Evolutionary conservation across 305 asterid species (phyloP).

Genomic region (Nicotiana rustica): DNA sequence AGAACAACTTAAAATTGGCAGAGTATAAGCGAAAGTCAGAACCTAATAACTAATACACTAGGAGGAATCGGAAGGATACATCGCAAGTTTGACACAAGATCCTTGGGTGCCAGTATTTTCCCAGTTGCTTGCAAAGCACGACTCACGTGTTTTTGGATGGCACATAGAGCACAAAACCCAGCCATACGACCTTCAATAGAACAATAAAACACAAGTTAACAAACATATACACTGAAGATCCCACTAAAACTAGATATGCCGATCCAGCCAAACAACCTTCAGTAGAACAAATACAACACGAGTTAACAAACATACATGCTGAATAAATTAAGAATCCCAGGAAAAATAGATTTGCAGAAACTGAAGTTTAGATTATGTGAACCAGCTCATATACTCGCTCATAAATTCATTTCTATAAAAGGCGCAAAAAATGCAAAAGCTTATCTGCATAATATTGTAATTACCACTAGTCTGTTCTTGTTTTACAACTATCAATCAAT

Average conservation of each 20-base stretch:
- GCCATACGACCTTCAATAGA: slow-evolving; percentile 78
- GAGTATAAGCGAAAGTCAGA: neutral
- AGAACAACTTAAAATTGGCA: neutral
- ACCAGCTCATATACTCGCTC: neutral
- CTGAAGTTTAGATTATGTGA: neutral
- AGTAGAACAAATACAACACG: slow-evolving; percentile 32
- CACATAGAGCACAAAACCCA: slow-evolving; percentile 98
- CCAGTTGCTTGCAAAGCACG: slow-evolving; percentile 96
- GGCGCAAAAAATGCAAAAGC: neutral
- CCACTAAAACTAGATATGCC: neutral
- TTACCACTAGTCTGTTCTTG: too few species aligned
- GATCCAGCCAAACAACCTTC: slow-evolving; percentile 84
- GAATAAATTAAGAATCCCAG: slow-evolving; percentile 9
- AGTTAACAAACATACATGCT: slow-evolving; percentile 20
- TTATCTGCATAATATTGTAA: too few species aligned
- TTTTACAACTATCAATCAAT: too few species aligned
- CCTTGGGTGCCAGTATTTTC: slow-evolving; percentile 93
- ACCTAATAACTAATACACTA: slow-evolving; percentile 17
- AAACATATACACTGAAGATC: slow-evolving; percentile 18
- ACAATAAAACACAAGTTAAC: slow-evolving; percentile 17
- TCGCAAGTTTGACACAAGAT: slow-evolving; percentile 94
- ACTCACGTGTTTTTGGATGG: slow-evolving; percentile 95
- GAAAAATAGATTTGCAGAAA: neutral
- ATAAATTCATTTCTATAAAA: neutral
- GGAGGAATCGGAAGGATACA: slow-evolving; percentile 63